Percentiles rank a stretch among this genome's conserved stretches.
Evolutionary conservation across 345 rosid species (phyloP).

Genomic region (Eutrema heterophyllum): DNA sequence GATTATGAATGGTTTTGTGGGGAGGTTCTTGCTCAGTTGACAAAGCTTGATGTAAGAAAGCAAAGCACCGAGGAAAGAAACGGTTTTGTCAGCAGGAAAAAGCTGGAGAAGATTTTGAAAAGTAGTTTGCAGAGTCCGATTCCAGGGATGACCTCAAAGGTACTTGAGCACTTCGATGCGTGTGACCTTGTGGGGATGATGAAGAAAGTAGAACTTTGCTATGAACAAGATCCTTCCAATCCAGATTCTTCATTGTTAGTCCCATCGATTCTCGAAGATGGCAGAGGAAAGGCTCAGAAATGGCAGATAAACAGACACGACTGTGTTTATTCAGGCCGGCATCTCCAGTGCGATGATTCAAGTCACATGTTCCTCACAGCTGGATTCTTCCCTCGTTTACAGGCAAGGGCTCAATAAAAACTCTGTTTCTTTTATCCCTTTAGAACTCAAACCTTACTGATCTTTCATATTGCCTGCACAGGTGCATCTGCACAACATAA

Average conservation of each 20-base stretch:
- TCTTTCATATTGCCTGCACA: slow-evolving; percentile 28
- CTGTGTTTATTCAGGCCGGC: slow-evolving; percentile 69
- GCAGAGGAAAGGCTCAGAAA: slow-evolving; percentile 80
- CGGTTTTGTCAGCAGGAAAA: slow-evolving; percentile 65
- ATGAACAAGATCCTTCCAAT: slow-evolving; percentile 70
- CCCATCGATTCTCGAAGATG: slow-evolving; percentile 91
- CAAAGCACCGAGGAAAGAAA: slow-evolving; percentile 48
- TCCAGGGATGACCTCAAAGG: slow-evolving; percentile 85
- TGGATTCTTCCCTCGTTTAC: slow-evolving; percentile 91
- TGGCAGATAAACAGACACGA: slow-evolving; percentile 64
- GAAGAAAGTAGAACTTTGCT: slow-evolving; percentile 85
- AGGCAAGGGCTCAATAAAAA: slow-evolving; percentile 40
- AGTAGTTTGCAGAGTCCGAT: slow-evolving; percentile 75
- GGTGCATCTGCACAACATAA: slow-evolving; percentile 82
- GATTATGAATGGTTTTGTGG: slow-evolving; percentile 89
- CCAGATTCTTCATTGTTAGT: slow-evolving; percentile 65
- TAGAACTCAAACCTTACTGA: slow-evolving; percentile 11
- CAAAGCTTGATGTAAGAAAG: slow-evolving; percentile 61
- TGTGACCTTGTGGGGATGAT: slow-evolving; percentile 68
- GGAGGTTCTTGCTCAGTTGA: slow-evolving; percentile 77
- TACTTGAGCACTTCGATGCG: slow-evolving; percentile 69
- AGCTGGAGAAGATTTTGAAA: slow-evolving; percentile 71
- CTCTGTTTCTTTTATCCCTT: not conserved
- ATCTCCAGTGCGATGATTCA: slow-evolving; percentile 90
- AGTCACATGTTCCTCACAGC: slow-evolving; percentile 86